Evolutionary conservation across 768 basidiomycete species (phyloP).

Genomic region (Pleurotus tuber-regium): DNA sequence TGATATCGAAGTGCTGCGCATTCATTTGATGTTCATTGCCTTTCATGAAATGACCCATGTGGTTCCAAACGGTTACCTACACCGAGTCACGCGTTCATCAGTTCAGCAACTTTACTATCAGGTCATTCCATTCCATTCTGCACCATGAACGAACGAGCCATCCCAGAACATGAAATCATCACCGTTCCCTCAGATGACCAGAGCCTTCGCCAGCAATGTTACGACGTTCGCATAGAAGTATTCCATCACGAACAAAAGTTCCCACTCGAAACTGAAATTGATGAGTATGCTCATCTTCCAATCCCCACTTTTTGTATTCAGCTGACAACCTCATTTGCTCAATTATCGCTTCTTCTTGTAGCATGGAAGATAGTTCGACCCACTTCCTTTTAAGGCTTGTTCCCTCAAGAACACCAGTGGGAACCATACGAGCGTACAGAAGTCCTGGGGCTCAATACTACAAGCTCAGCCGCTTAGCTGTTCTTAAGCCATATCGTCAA

Average conservation of each 20-base stretch:
- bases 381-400: conserved; percentile 73
- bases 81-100: no score
- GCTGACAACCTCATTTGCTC: conserved; percentile 10
- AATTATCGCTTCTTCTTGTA: conserved; percentile 24
- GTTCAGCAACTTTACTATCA: no score
- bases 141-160: conserved; percentile 11
- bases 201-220: conserved; percentile 63
- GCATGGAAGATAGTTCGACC: conserved; percentile 58
- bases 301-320: neutral
- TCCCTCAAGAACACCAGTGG: conserved; percentile 60
- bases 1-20: no score
- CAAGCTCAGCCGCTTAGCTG: conserved; percentile 72
- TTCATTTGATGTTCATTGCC: no score
- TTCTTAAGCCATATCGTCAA: conserved; percentile 63
- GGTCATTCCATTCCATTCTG: neutral
- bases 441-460: conserved; percentile 44
- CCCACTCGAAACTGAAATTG: conserved; percentile 70
- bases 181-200: conserved; percentile 33
- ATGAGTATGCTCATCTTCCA: conserved; percentile 48
- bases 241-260: conserved; percentile 71
- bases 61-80: no score
- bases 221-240: conserved; percentile 57
- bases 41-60: no score
- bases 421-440: conserved; percentile 60
- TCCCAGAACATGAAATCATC: conserved; percentile 53